Evolutionary conservation across 495 filamentous ascomycete genomes (phyloP), one percentile per base, ranked within the genome.

Genomic region (Venustampulla echinocandica): DNA sequence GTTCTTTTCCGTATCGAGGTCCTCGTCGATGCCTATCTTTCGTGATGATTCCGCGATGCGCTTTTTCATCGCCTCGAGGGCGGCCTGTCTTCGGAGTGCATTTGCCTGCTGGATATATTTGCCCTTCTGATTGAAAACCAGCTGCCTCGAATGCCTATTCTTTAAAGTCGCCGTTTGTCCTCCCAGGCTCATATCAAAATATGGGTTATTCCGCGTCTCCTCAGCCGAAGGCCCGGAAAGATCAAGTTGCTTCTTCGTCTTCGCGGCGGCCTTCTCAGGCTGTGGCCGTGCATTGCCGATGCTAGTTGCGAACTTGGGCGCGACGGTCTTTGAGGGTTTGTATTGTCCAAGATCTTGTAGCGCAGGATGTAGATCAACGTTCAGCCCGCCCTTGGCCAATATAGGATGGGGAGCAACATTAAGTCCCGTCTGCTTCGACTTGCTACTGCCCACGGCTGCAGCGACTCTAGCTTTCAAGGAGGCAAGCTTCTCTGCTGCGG

Each of bases 61-160:
- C 69, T 81, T 86, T 63, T 96, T 96, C 82, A 97, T 89, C 28
- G 79, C 82, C 69, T 97, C 92, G 34, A 99, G 70, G 55, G 84
- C 83, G 20, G 83, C 87, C 64, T 95, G 87, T 50, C 86, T 74
- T 35, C 92, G 79, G 17, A 95, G 69, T 50, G 87, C 88, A 60
- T 84, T 87, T 1, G 85, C 93, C 62, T 96, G 90, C 50, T 84
- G 80, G 42, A 96, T 93, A 57, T 93, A 97, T 74, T 96, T 96
- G 41, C 92, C 92, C 61, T 95, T 95, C 56, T 90, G 81, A 65
- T 96, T 94, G 73, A 98, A 97, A 10, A 87, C 63, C 15, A 98
- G 75, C 54, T 87, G 79, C 34, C 84, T 79, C 1, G 84, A 69
- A 43, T 82, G 69, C 28, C 87, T 75, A 18, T 72, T 73, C 40